phyloP scores from a whole-genome alignment of 208 protist genomes.

The Trypanosoma grayi region DNA sequence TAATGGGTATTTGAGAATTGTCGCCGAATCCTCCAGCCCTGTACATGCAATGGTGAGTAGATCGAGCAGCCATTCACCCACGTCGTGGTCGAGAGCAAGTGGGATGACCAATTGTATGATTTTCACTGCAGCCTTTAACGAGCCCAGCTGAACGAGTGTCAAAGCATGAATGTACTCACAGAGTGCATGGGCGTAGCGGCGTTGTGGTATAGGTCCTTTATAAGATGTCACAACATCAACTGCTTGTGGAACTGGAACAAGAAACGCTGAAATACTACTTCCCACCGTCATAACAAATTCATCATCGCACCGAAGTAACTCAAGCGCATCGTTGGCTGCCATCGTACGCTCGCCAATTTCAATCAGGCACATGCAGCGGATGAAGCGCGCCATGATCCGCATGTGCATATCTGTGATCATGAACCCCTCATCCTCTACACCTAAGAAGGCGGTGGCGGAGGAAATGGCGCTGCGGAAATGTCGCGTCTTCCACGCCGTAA shows the following conservation, averaged over 20 bases:
- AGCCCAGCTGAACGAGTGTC: constrained; percentile 65
- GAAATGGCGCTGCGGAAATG: constrained; percentile 65
- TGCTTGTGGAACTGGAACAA: constrained; percentile 45
- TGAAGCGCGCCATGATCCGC: constrained; percentile 31
- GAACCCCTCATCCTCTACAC: constrained; percentile 4
- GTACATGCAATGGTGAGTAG: constrained; percentile 42
- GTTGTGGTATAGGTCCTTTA: constrained; percentile 4
- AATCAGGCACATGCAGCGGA: constrained; percentile 50
- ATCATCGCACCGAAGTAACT: constrained; percentile 32
- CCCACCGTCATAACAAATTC: constrained; percentile 36
- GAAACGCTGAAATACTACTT: constrained; percentile 47
- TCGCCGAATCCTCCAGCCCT: constrained; percentile 63
- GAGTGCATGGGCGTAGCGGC: constrained; percentile 43
- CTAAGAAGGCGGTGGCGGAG: constrained; percentile 12
- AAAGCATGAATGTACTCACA: constrained; percentile 69
- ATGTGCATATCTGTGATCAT: constrained; percentile 1
- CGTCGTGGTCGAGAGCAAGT: constrained; percentile 9
- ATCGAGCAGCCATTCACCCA: constrained; percentile 39
- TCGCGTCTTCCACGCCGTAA: constrained; percentile 47
- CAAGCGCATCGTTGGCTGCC: constrained; percentile 47
- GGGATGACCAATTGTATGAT: constrained; percentile 34
- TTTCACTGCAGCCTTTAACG: constrained; percentile 37
- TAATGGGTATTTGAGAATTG: constrained; percentile 40
- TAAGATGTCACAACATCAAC: constrained; percentile 32
- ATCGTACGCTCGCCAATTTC: constrained; percentile 55